Conservation (phyloP, 2,329 filamentous ascomycete species). For the Fonsecaea multimorphosa region DNA sequence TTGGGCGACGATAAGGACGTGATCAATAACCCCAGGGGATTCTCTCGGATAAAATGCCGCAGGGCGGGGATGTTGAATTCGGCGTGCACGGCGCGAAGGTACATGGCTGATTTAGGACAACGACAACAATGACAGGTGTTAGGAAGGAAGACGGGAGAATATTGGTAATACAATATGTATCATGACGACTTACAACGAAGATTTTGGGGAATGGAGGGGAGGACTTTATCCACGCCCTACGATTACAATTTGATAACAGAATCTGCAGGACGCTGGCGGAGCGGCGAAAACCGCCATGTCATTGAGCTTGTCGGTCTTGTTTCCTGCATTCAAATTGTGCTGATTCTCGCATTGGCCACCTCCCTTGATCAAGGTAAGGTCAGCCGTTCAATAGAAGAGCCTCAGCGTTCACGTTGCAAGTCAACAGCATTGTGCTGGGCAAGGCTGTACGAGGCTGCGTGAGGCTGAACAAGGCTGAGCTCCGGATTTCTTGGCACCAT, state of each 20-base stretch:
- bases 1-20: conserved; percentile 62
- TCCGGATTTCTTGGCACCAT: neutral
- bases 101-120: conserved; percentile 54
- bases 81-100: conserved; percentile 61
- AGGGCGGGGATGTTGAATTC: conserved; percentile 59
- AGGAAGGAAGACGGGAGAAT: no score
- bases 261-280: neutral
- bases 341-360: no score
- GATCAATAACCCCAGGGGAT: conserved; percentile 68
- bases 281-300: neutral
- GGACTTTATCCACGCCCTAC: neutral
- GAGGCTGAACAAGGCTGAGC: neutral
- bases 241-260: neutral
- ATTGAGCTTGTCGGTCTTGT: neutral
- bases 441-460: neutral
- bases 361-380: no score
- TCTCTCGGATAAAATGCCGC: conserved; percentile 62
- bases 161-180: no score
- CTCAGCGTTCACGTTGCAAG: neutral
- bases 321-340: neutral
- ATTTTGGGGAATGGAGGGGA: neutral
- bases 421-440: neutral
- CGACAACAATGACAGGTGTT: no score
- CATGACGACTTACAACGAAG: no score
- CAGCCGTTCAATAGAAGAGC: neutral